Evolutionary conservation across 2,329 filamentous ascomycete species (phyloP).

Genomic region (Nemania serpens): DNA sequence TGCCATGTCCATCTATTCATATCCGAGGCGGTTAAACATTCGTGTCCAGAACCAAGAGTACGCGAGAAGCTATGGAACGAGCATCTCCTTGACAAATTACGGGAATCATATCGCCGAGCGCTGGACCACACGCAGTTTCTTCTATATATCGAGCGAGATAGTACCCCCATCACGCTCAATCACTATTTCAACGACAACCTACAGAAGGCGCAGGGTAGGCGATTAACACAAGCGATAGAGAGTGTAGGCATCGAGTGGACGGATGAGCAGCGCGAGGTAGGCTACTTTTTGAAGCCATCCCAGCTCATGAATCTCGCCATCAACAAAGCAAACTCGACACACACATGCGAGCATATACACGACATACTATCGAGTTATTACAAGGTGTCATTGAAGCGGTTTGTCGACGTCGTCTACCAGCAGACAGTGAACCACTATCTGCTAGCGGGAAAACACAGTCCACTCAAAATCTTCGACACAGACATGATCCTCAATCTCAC

Average conservation of each 20-base stretch:
- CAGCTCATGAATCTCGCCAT: constrained; percentile 33
- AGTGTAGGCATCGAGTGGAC: not conserved
- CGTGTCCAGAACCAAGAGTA: constrained; percentile 50
- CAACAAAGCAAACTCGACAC: constrained; percentile 40
- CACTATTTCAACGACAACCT: constrained; percentile 52
- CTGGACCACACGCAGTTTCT: constrained; percentile 52
- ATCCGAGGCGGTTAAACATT: constrained; percentile 41
- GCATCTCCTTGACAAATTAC: constrained; percentile 49
- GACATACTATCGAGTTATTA: constrained; percentile 67
- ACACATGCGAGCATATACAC: constrained; percentile 53
- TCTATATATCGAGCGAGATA: constrained; percentile 53
- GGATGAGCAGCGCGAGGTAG: not conserved
- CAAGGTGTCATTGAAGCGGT: constrained; percentile 62
- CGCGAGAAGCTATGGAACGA: constrained; percentile 45
- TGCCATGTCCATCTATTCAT: constrained; percentile 53
- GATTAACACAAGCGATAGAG: constrained; percentile 23
- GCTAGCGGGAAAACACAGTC: constrained; percentile 53
- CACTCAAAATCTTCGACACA: constrained; percentile 58
- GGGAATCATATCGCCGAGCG: constrained; percentile 48
- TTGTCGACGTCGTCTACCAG: constrained; percentile 65
- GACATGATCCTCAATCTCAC: constrained; percentile 54
- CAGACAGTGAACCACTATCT: constrained; percentile 62
- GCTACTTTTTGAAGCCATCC: constrained; percentile 33
- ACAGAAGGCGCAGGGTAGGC: constrained; percentile 34
- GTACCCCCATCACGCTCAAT: constrained; percentile 53